A percentile compares a stretch with the other conserved stretches of the same genome.
Evolutionary conservation across 768 basidiomycete species (phyloP).

Genomic region (Phylloporus arenicola): DNA sequence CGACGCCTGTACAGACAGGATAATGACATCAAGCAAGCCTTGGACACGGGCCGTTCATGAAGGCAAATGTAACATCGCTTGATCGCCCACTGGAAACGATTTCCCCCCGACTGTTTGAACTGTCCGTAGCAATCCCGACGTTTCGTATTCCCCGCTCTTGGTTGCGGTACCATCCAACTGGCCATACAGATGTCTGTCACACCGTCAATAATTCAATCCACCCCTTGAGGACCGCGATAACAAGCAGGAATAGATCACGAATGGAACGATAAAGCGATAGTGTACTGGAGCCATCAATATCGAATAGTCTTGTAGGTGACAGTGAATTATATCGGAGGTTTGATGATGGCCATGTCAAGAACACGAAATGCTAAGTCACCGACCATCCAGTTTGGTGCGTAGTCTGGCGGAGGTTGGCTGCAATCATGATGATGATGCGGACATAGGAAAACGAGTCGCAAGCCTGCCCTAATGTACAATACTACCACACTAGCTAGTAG

Average conservation of each 20-base stretch:
- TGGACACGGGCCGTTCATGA: no score
- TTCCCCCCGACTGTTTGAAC: not conserved
- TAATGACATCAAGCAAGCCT: no score
- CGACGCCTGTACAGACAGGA: no score
- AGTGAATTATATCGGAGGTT: no score
- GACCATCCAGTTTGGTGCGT: no score
- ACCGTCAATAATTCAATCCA: not conserved
- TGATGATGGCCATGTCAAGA: not conserved
- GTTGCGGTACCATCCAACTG: not conserved
- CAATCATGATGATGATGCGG: no score
- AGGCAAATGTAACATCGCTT: not conserved
- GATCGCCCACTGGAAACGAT: not conserved
- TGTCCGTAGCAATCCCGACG: not conserved
- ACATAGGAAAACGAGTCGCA: no score
- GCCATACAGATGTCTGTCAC: not conserved
- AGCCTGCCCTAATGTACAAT: no score
- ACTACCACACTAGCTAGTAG: no score
- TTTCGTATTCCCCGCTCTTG: not conserved
- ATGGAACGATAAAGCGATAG: conserved; percentile 9
- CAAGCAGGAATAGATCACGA: conserved; percentile 6
- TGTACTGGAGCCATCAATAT: conserved; percentile 3
- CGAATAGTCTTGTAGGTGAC: conserved; percentile 1
- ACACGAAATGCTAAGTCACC: no score
- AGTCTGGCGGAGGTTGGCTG: no score
- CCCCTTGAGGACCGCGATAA: not conserved